Percentiles rank a stretch among this genome's conserved stretches.
phyloP scores from a whole-genome alignment of 2,329 filamentous ascomycete species.

The Magnaporthiopsis rhizophila region DNA sequence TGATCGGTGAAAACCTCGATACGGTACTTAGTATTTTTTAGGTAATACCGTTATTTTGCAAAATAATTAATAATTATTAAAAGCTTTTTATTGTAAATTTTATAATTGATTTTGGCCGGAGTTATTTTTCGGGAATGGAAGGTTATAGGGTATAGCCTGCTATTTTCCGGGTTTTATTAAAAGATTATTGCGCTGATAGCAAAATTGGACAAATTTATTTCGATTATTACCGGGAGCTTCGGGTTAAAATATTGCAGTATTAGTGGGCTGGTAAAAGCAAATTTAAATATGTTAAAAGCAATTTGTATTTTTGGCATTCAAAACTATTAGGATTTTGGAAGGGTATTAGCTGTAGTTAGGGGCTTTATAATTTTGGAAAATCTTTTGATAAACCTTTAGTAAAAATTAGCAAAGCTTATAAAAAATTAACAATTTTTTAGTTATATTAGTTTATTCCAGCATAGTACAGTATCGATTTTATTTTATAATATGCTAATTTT shows the following conservation, averaged over 20 bases:
- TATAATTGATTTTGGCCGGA: neutral
- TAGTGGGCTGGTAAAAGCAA: too few species aligned
- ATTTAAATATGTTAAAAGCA: too few species aligned
- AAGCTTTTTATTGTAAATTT: neutral
- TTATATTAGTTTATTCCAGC: neutral
- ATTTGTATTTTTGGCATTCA: neutral
- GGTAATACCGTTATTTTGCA: neutral
- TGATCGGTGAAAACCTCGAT: neutral
- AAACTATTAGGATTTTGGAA: neutral
- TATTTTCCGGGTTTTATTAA: neutral
- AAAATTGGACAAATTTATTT: too few species aligned
- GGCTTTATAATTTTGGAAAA: too few species aligned
- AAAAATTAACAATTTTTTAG: neutral
- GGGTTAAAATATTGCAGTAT: too few species aligned
- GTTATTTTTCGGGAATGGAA: neutral
- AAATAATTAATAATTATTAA: neutral
- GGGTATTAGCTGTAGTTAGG: neutral
- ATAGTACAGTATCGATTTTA: neutral
- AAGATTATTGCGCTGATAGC: too few species aligned
- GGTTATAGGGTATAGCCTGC: neutral
- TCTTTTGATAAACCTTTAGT: neutral
- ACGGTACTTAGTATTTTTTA: neutral
- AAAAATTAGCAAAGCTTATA: neutral
- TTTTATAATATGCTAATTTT: neutral
- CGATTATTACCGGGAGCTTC: too few species aligned